Conservation (phyloP, 306 rosid species). For the Cucurbita maxima region DNA sequence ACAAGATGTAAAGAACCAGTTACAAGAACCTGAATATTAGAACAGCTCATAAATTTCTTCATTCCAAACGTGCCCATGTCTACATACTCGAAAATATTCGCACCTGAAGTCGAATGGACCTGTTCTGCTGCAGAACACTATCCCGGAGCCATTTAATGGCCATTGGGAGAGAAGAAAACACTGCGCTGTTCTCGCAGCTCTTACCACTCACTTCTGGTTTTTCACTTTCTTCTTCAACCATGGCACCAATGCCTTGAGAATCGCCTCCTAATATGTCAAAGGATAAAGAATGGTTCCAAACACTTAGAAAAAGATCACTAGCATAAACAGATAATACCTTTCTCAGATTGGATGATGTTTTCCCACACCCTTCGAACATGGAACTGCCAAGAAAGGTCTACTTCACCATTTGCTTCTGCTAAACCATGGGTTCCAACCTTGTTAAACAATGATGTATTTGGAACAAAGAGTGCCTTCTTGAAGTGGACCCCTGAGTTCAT, state of each 20-base stretch:
- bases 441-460: slow-evolving; percentile 57
- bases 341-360: slow-evolving; percentile 45
- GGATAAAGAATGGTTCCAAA: background rate
- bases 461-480: slow-evolving; percentile 81
- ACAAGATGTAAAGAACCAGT: slow-evolving; percentile 87
- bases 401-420: slow-evolving; percentile 32
- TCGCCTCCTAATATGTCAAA: slow-evolving; percentile 21
- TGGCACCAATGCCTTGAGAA: slow-evolving; percentile 19
- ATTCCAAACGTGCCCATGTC: too few species aligned
- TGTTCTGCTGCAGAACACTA: slow-evolving; percentile 40
- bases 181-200: slow-evolving; percentile 54
- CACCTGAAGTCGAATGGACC: slow-evolving; percentile 67
- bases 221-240: slow-evolving; percentile 41
- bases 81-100: background rate
- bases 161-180: slow-evolving; percentile 66
- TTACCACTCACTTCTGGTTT: slow-evolving; percentile 32
- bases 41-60: background rate
- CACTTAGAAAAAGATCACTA: background rate
- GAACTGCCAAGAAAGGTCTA: slow-evolving; percentile 87
- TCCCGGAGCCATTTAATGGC: slow-evolving; percentile 79
- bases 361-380: slow-evolving; percentile 73
- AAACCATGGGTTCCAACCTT: slow-evolving; percentile 66
- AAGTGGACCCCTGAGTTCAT: slow-evolving; percentile 51
- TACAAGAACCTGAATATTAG: slow-evolving; percentile 60
- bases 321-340: slow-evolving; percentile 26